phyloP scores from a whole-genome alignment of 176 grass and related monocot species.

The Hordeum vulgare region DNA sequence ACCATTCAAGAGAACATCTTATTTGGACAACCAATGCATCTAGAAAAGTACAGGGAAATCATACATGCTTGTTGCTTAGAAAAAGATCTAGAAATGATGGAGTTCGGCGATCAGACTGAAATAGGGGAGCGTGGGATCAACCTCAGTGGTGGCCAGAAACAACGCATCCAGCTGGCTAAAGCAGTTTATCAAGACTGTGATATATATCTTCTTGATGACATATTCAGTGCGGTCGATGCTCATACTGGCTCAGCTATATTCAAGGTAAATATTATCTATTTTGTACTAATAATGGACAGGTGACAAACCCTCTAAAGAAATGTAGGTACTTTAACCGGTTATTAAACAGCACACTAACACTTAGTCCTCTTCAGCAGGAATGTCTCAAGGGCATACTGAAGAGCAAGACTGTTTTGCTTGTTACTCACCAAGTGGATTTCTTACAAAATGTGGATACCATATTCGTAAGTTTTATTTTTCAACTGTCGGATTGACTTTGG shows the following conservation, averaged over 20 bases:
- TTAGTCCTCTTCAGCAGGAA: constrained; percentile 34
- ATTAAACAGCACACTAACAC: background rate
- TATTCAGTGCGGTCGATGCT: constrained; percentile 76
- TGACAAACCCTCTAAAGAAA: too few relatives aligned
- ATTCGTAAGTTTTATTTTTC: constrained; percentile 35
- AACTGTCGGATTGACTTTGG: background rate
- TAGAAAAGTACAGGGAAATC: constrained; percentile 33
- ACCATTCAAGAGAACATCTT: constrained; percentile 75
- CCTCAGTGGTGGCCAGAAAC: constrained; percentile 72
- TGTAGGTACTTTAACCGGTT: background rate
- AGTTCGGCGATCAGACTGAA: constrained; percentile 71
- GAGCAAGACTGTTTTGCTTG: constrained; percentile 64
- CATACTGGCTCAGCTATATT: constrained; percentile 78
- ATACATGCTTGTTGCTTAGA: constrained; percentile 51
- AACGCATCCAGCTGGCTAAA: constrained; percentile 67
- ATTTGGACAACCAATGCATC: constrained; percentile 51
- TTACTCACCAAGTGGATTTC: constrained; percentile 80
- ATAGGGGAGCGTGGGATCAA: constrained; percentile 77
- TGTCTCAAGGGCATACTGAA: constrained; percentile 58
- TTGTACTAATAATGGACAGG: too few relatives aligned
- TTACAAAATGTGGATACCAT: constrained; percentile 55
- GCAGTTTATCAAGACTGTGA: constrained; percentile 73
- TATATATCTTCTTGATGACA: constrained; percentile 77
- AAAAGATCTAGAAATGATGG: constrained; percentile 82
- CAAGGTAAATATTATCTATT: constrained; percentile 26